Conservation (phyloP, 208 protist species). For the Lotmaria passim region DNA sequence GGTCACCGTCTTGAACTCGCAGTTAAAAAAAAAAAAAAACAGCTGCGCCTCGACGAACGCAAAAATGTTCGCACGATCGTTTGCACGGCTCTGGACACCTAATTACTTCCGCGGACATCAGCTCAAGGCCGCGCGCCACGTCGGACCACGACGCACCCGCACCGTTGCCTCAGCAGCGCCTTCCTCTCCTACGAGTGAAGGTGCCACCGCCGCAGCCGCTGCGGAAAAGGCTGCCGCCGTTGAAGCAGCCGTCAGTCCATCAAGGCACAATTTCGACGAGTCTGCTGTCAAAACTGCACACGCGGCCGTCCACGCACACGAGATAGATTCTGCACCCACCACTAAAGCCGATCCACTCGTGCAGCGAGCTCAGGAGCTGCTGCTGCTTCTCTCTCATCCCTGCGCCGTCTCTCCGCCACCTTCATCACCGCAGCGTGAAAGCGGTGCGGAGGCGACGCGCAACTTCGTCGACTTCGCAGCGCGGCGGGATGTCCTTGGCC, state of each 20-base stretch:
- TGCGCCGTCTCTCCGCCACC: background rate
- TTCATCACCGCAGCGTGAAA: background rate
- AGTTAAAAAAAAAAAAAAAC: background rate
- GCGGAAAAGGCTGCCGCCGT: too few relatives aligned
- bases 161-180: background rate
- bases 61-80: slow-evolving; percentile 43
- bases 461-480: slow-evolving; percentile 21
- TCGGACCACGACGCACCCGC: slow-evolving; percentile 8
- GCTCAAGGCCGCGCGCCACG: background rate
- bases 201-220: too few relatives aligned
- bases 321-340: too few relatives aligned
- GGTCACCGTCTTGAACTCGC: background rate
- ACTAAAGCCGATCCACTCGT: background rate
- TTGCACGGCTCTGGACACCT: slow-evolving; percentile 46
- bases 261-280: too few relatives aligned
- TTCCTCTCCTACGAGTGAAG: background rate
- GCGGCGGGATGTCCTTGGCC: slow-evolving; percentile 34
- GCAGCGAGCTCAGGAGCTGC: slow-evolving; percentile 9
- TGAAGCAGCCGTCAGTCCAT: too few relatives aligned
- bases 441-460: background rate
- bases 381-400: slow-evolving; percentile 2
- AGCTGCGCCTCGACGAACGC: background rate
- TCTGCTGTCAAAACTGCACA: too few relatives aligned
- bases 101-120: slow-evolving; percentile 42
- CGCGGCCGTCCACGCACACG: too few relatives aligned